These are phyloP conservation scores for Aspergillus cavernicola DNA, from an alignment of 495 filamentous ascomycete genomes.

Conservation along the genomic window DNA sequence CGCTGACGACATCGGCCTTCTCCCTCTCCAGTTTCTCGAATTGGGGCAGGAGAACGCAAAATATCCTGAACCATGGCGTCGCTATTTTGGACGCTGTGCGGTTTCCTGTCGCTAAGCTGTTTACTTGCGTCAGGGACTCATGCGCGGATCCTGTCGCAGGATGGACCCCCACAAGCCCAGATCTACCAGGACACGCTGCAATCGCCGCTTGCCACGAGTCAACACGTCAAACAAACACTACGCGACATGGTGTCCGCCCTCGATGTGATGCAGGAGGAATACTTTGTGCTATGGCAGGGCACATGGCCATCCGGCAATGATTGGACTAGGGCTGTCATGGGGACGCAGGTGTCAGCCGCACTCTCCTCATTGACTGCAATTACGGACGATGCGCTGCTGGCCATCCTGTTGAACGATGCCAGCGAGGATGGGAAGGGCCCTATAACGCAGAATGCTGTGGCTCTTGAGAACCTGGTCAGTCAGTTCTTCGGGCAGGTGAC, in stretches of 20 bases:
- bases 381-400: conserved; percentile 21
- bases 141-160: conserved; percentile 33
- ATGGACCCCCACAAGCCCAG: conserved; percentile 16
- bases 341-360: conserved; percentile 71
- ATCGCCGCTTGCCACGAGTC: conserved; percentile 11
- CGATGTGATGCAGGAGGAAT: conserved; percentile 69
- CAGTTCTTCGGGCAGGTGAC: conserved; percentile 74
- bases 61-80: conserved; percentile 8
- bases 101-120: conserved; percentile 21
- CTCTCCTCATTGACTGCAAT: conserved; percentile 58
- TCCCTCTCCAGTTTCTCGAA: neutral
- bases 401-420: conserved; percentile 22
- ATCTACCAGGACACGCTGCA: conserved; percentile 15
- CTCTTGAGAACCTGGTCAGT: conserved; percentile 70
- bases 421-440: conserved; percentile 14
- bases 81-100: conserved; percentile 13
- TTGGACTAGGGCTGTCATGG: conserved; percentile 89
- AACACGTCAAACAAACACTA: conserved; percentile 26
- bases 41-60: neutral
- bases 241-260: conserved; percentile 56
- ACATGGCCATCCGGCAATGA: conserved; percentile 87
- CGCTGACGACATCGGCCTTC: conserved; percentile 2
- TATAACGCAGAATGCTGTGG: conserved; percentile 34
- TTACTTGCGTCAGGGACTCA: conserved; percentile 19
- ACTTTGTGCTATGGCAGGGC: conserved; percentile 73